These are phyloP conservation scores for Salix dunnii DNA, from an alignment of 345 rosid genomes.

Conservation along the genomic window DNA sequence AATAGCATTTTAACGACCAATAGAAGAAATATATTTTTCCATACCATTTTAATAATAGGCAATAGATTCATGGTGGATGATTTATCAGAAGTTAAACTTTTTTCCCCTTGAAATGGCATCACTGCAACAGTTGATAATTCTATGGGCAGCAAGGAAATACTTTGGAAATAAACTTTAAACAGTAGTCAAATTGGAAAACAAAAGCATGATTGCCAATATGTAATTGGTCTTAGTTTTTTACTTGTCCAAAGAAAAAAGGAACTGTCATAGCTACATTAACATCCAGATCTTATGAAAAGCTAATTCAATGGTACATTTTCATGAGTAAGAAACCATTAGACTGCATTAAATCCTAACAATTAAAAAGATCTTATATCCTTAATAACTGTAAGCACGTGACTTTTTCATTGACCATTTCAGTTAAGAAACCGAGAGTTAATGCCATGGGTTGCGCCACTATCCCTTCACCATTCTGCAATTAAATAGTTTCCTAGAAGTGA, in stretches of 20 bases:
- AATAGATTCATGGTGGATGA: not conserved
- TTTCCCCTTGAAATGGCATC: not conserved
- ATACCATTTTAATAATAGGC: not conserved
- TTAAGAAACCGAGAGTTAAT: not conserved
- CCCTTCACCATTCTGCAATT: not conserved
- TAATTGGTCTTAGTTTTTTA: not conserved
- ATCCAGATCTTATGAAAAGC: not conserved
- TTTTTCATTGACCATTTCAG: not conserved
- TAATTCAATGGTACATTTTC: not conserved
- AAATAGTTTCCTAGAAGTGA: not conserved
- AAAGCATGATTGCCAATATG: not conserved
- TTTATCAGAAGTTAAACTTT: not conserved
- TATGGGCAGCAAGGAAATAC: not conserved
- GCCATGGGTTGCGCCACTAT: not conserved
- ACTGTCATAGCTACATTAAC: not conserved
- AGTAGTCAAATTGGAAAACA: not conserved
- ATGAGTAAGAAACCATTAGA: not conserved
- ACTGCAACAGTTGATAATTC: not conserved
- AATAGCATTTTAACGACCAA: not conserved
- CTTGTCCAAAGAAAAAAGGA: not conserved
- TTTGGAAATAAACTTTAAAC: not conserved
- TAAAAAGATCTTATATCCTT: not conserved
- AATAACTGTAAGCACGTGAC: not conserved
- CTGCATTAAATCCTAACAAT: not conserved
- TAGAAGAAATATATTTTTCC: not conserved